phyloP scores from a whole-genome alignment of 177 flowering plant genomes.

The Telopea speciosissima region DNA sequence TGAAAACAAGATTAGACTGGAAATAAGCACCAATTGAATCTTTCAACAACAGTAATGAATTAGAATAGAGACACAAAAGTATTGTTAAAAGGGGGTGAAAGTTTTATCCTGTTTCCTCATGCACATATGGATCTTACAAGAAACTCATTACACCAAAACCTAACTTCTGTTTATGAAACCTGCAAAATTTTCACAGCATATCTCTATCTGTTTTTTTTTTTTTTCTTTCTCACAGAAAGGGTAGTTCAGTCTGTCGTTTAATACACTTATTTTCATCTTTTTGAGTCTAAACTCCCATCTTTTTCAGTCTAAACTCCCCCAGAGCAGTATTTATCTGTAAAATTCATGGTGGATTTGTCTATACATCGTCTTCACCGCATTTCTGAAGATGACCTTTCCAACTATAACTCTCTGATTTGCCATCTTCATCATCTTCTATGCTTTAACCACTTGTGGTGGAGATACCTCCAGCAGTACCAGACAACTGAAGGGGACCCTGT shows the following conservation, averaged over 20 bases:
- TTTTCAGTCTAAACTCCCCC: too few relatives aligned
- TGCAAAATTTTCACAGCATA: not conserved
- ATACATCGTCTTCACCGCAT: not conserved
- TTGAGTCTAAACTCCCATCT: not conserved
- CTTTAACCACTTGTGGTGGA: slow-evolving; percentile 47
- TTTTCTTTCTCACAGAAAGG: not conserved
- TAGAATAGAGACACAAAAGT: too few relatives aligned
- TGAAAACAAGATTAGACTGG: too few relatives aligned
- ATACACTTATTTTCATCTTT: too few relatives aligned
- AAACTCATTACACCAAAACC: not conserved
- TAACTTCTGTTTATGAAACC: not conserved
- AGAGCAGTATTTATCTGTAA: not conserved
- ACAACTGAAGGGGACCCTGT: slow-evolving; percentile 67
- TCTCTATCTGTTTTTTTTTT: not conserved
- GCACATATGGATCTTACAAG: not conserved
- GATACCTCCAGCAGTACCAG: slow-evolving; percentile 27
- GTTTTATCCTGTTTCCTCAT: not conserved
- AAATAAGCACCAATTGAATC: too few relatives aligned
- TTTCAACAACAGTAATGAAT: too few relatives aligned
- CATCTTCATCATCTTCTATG: slow-evolving; percentile 54
- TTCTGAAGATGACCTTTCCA: not conserved
- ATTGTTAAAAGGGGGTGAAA: not conserved
- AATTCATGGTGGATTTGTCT: not conserved
- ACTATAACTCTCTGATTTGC: not conserved
- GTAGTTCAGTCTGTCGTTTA: not conserved